Percentiles rank a stretch among this genome's conserved stretches.
These are phyloP conservation scores for Raddia distichophylla DNA, from an alignment of 176 grass and related monocot species.

Conservation along the genomic window DNA sequence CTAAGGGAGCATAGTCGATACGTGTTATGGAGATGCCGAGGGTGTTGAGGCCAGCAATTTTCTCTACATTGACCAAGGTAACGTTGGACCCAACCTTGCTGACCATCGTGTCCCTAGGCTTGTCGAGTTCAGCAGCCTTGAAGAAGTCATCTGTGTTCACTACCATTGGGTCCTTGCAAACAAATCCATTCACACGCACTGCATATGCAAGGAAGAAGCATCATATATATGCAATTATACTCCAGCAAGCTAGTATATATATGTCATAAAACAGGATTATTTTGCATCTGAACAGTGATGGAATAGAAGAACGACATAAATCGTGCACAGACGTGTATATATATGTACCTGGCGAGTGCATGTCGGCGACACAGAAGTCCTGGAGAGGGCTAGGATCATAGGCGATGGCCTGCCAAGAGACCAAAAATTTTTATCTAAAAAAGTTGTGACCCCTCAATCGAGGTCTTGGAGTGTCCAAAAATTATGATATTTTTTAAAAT, in stretches of 20 bases:
- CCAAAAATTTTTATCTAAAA: background rate
- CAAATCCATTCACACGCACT: slow-evolving; percentile 36
- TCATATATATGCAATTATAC: background rate
- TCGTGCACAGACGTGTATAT: too few relatives aligned
- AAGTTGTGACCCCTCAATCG: too few relatives aligned
- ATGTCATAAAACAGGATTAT: background rate
- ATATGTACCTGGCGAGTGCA: background rate
- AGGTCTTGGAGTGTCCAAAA: too few relatives aligned
- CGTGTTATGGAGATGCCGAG: slow-evolving; percentile 26
- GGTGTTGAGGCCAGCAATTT: slow-evolving; percentile 30
- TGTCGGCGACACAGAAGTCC: slow-evolving; percentile 35
- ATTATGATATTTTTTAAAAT: too few relatives aligned
- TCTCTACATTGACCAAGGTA: slow-evolving; percentile 12
- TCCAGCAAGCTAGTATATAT: background rate
- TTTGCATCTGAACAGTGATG: too few relatives aligned
- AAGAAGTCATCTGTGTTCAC: slow-evolving; percentile 26
- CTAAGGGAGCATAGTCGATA: slow-evolving; percentile 7
- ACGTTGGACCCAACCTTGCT: slow-evolving; percentile 26
- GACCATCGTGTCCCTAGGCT: background rate
- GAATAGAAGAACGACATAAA: too few relatives aligned
- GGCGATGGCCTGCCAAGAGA: slow-evolving; percentile 2
- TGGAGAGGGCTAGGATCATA: slow-evolving; percentile 31
- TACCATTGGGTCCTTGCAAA: slow-evolving; percentile 16
- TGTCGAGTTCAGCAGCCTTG: slow-evolving; percentile 2
- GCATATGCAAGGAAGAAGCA: background rate